These are phyloP conservation scores for Elaeagnus macrophylla DNA, from an alignment of 306 rosid species.

Conservation along the genomic window DNA sequence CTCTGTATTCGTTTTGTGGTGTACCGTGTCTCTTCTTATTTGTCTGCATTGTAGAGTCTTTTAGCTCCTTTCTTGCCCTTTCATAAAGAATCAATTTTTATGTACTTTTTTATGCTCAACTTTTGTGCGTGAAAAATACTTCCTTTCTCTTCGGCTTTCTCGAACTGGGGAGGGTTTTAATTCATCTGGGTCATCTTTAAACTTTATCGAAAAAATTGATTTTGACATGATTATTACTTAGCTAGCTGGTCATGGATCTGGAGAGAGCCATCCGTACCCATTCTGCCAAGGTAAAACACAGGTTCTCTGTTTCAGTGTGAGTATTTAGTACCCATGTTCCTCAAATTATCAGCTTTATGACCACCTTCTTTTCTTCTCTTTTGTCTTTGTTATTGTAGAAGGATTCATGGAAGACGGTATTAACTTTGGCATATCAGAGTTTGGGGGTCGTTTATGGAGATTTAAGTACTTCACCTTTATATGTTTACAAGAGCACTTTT, in stretches of 20 bases:
- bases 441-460: slow-evolving; percentile 95
- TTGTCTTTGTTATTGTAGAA: slow-evolving; percentile 38
- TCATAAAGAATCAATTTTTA: not conserved
- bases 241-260: slow-evolving; percentile 52
- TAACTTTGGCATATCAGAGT: slow-evolving; percentile 85
- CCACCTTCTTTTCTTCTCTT: not conserved
- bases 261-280: slow-evolving; percentile 47
- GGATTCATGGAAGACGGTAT: slow-evolving; percentile 80
- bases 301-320: slow-evolving; percentile 9
- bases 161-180: slow-evolving; percentile 31
- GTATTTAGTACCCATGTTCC: not conserved
- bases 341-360: slow-evolving; percentile 22
- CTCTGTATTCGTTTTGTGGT: slow-evolving; percentile 22
- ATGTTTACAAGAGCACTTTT: slow-evolving; percentile 81
- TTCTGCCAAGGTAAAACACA: slow-evolving; percentile 53
- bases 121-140: slow-evolving; percentile 8
- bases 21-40: slow-evolving; percentile 41
- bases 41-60: slow-evolving; percentile 47
- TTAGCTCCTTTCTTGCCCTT: slow-evolving; percentile 9
- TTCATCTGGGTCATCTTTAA: slow-evolving; percentile 25
- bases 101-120: not conserved
- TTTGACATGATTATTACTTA: slow-evolving; percentile 24
- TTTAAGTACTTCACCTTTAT: slow-evolving; percentile 84
- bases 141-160: slow-evolving; percentile 19
- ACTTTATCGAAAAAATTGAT: slow-evolving; percentile 29